Evolutionary conservation across 139 green algal genomes (phyloP), one percentile per base, ranked within the genome.

Genomic region (Chlorella sp.): DNA sequence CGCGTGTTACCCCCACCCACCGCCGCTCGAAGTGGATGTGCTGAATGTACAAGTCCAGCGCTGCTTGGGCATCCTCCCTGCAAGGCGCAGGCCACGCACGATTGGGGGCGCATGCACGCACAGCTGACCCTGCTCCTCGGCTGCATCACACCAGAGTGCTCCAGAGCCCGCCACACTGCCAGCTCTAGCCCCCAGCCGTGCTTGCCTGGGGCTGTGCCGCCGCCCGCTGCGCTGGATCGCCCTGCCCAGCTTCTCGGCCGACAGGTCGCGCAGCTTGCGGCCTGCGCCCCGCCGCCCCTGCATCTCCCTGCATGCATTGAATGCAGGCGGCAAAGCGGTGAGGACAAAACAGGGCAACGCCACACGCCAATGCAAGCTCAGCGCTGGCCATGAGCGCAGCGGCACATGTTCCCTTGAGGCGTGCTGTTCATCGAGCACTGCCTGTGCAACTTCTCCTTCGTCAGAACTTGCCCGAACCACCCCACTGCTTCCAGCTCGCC

Each of bases 31-130:
- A 86, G 23, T 90, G 86, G 23, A 86, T 73, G 26, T 81, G 38
- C 38, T 85, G 20, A 3, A 90, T 16, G 63, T 90, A 90, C 64
- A 90, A 44, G 57, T 90, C 87, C 84, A 90, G 51, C 0, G 87
- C 75, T 4, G 87, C 87, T n/a, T 74, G 38, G 5, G 84, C 87
- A 64, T 90, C 87, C 62, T 90, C 84, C 30, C 82, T 78, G 65
- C 80, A 38, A 36, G 51, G 51, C 12, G 51, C 51, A 60, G 51
- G 11, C 51, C 11, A 60, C n/a, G 51, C 51, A 60, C n/a, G n/a
- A n/a, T n/a, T n/a, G n/a, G n/a, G n/a, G n/a, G n/a, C n/a, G 44
- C 44, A 55, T 55, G 44, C 44, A 55, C 44, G 44, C 11, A 11
- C 11, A 11, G 11, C 44, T 55, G n/a, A n/a, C n/a, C n/a, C n/a